Evolutionary conservation across 306 rosid species (phyloP).

Genomic region (Vigna mungo): DNA sequence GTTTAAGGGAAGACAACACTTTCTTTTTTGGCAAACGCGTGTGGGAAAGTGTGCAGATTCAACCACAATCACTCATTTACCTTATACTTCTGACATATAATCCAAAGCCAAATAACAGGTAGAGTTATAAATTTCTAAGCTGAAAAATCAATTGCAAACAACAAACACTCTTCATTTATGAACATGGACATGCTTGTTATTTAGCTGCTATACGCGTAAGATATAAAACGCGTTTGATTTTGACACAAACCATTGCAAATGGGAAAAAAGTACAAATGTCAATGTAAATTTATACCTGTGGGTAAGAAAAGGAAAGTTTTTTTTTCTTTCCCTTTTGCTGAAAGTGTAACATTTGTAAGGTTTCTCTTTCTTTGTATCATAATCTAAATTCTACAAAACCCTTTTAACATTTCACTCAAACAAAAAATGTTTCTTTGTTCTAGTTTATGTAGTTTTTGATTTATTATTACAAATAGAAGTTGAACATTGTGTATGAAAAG

Average conservation of each 20-base stretch:
- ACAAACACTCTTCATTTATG: neutral
- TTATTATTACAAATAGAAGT: neutral
- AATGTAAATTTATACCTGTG: neutral
- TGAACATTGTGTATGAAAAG: neutral
- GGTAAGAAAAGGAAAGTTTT: neutral
- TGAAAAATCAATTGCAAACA: neutral
- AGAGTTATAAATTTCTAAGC: neutral
- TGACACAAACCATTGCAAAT: neutral
- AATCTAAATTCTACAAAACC: neutral
- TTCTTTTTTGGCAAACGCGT: conserved; percentile 1
- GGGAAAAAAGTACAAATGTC: neutral
- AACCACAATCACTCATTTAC: neutral
- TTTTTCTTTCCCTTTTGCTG: neutral
- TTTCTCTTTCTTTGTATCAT: neutral
- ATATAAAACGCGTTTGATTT: neutral
- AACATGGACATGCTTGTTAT: neutral
- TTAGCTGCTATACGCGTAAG: neutral
- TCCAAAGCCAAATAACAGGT: neutral
- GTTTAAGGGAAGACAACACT: conserved; percentile 7
- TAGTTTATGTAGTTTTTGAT: neutral
- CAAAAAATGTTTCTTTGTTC: neutral
- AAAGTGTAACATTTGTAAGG: neutral
- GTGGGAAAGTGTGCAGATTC: neutral
- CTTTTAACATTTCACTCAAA: neutral
- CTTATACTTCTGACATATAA: neutral